phyloP scores from a whole-genome alignment of 139 green algal species.

The Diplosphaera chodatii region DNA sequence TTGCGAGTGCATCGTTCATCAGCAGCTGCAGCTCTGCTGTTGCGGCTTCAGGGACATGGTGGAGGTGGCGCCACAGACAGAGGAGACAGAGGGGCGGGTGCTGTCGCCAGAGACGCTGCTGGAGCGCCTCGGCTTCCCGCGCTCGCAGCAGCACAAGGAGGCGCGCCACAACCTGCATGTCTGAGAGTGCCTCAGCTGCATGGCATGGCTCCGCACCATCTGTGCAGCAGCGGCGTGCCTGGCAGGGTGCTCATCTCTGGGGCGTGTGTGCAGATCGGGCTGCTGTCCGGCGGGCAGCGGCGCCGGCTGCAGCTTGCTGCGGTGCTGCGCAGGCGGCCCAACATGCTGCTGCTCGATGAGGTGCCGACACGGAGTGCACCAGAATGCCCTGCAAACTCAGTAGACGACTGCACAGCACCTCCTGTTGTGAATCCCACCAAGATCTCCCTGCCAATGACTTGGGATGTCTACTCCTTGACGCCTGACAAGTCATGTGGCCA shows the following conservation, averaged over 20 bases:
- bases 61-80: conserved; percentile 35
- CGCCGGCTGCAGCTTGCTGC: conserved; percentile 68
- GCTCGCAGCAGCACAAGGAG: conserved; percentile 50
- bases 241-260: background rate
- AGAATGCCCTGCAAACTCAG: too few relatives aligned
- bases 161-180: conserved; percentile 9
- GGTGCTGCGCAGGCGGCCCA: conserved; percentile 60
- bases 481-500: background rate
- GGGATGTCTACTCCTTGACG: background rate
- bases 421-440: too few relatives aligned
- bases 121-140: conserved; percentile 49
- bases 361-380: too few relatives aligned
- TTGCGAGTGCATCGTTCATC: too few relatives aligned
- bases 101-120: conserved; percentile 20
- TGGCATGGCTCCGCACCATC: too few relatives aligned
- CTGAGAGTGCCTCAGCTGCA: background rate
- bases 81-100: conserved; percentile 3
- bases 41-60: conserved; percentile 14
- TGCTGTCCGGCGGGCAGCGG: conserved; percentile 54
- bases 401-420: too few relatives aligned
- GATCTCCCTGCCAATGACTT: too few relatives aligned
- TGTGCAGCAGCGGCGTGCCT: background rate
- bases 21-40: too few relatives aligned
- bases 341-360: conserved; percentile 71
- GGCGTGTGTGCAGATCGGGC: conserved; percentile 20